Conservation (phyloP, 106 monocot genomes). For the Phalaenopsis aphrodite region DNA sequence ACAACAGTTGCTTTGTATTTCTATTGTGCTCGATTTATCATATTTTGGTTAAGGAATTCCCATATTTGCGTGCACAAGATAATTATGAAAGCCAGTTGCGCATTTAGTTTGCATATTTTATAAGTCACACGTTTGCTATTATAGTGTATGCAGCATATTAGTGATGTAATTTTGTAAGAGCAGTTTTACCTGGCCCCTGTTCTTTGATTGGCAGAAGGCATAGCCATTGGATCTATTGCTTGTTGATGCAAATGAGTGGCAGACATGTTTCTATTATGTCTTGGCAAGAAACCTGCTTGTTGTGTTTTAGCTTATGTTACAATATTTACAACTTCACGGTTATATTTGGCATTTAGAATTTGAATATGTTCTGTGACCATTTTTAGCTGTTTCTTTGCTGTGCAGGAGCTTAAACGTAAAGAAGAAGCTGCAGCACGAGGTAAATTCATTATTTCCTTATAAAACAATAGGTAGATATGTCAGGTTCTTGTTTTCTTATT, state of each 20-base stretch:
- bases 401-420: constrained; percentile 44
- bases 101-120: neutral
- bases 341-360: neutral
- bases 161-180: neutral
- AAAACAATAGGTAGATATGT: neutral
- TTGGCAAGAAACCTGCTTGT: neutral
- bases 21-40: neutral
- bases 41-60: neutral
- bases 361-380: neutral
- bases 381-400: neutral
- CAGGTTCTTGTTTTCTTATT: neutral
- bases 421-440: constrained; percentile 52
- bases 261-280: neutral
- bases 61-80: neutral
- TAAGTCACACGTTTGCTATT: neutral
- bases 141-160: neutral
- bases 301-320: neutral
- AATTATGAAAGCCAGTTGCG: neutral
- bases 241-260: neutral
- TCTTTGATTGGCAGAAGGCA: neutral
- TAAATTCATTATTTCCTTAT: constrained; percentile 12
- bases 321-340: neutral
- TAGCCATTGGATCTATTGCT: neutral
- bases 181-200: neutral
- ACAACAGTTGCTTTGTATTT: neutral